Evolutionary conservation across 192 early-diverging fungal genomes (phyloP), one percentile per base, ranked within the genome.

Genomic region (Rhizophagus clarus): DNA sequence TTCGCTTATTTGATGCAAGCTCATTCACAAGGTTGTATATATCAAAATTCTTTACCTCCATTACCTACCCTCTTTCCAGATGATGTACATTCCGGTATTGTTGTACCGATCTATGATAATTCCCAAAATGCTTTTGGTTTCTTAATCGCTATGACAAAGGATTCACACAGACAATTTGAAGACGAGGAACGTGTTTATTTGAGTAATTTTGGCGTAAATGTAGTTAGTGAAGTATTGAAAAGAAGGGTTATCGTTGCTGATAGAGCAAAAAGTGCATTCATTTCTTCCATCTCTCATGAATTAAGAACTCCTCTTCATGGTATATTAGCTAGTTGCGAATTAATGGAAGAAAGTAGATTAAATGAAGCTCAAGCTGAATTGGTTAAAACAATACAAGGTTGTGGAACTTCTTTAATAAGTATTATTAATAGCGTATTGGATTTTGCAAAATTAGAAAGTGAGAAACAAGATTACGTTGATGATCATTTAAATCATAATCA

Each of bases 231-330:
- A 49, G 83, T 86, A 4, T 56, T 86, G 63, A 83, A 85, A 49
- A 56, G 81, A 42, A 68, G 82, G 32, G 84, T 88, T n/a, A 85
- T 85, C 22, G 84, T 83, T 15, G 88, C 88, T 6, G 87, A 85
- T 73, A 75, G 83, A 28, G 85, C 88, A 32, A 89, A 89, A 77
- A 80, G 85, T 2, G 82, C 81, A 3, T 88, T 89, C 72, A 83
- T 32, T 28, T 56, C 75, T 66, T 85, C 84, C 14, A 87, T 89
- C 15, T 82, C 81, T 14, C 88, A 89, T 60, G 88, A 89, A 69
- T 87, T 89, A 63, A 67, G 86, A 74, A 89, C 88, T 29, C 88
- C 88, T 11, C 75, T 89, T 37, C 88, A 89, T 68, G 86, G 86
- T 40, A 83, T 89, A 12, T 75, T 89, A 56, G 88, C 83, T n/a